Base-by-base conservation (phyloP, 768 basidiomycete species). In the Tylopilus intermedius region DNA sequence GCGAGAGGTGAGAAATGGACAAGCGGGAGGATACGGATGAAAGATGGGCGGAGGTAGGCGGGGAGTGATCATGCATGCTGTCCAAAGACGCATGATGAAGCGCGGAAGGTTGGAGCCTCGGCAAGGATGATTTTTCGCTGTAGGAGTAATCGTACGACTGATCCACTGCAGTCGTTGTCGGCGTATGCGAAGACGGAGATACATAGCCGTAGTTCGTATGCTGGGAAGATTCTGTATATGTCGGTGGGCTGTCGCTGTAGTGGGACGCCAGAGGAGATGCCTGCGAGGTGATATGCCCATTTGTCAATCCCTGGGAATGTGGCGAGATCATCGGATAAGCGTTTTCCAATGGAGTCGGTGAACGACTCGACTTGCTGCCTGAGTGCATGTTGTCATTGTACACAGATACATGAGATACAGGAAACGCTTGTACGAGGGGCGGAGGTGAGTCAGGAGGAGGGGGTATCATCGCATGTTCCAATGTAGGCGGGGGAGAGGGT, bases 1-100 rank as follows among this genome's bases (percentile, higher is more conserved):
- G 79, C 0, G 79, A 81, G 22, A 82, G 78, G 52, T 82, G 81
- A 0, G 81, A 81, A 24, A 83, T 79, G 6, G 81, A 82, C 39
- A 81, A 77, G 9, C 81, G 76, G n/a, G 80, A 81, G 4, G 74
- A 67, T 3, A 74, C 67, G 4, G 77, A 64, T 0, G 72, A 62
- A 8, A 66, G 63, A 49, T 62, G 67, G 2, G 63, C 60, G 2
- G 65, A 67, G 14, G 66, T 53, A 10, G 66, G 71, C 51, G 54
- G 73, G 43, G 67, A 66, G 22, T 64, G 63, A 38, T 66, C 59
- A 13, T 69, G 63, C 24, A 69, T 48, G 21, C 21, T 65, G 45
- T 65, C 62, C 50, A 67, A 52, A 18, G 62, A 63, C 6, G 62
- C 26, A 18, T 71, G 66, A 26, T 66, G 66, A 2, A 71, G 51